A percentile compares a stretch with the other conserved stretches of the same genome.
These are phyloP conservation scores for Posidonia oceanica DNA, from an alignment of 116 monocot genomes.

Conservation along the genomic window DNA sequence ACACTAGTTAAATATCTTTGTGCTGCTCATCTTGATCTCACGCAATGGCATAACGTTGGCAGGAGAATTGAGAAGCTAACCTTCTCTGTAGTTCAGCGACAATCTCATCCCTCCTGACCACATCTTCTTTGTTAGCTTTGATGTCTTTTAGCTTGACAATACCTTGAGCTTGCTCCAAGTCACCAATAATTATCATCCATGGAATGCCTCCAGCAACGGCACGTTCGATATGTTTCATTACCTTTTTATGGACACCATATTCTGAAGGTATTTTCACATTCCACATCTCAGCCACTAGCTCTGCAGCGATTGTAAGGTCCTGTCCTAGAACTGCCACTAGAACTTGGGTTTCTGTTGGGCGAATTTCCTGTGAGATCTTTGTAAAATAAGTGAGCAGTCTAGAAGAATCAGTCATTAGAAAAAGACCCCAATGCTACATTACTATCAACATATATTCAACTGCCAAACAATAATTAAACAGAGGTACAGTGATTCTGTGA, in stretches of 20 bases:
- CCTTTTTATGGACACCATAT: conserved; percentile 55
- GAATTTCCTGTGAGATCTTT: conserved; percentile 33
- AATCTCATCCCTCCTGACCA: conserved; percentile 28
- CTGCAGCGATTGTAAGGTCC: conserved; percentile 58
- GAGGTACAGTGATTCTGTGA: no score
- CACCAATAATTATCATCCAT: conserved; percentile 76
- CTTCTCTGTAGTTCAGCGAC: conserved; percentile 48
- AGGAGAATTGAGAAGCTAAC: conserved; percentile 4
- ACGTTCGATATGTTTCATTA: conserved; percentile 67
- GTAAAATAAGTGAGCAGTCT: neutral
- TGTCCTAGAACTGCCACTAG: conserved; percentile 77
- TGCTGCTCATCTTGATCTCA: neutral
- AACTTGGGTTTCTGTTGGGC: conserved; percentile 89
- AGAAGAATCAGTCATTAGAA: neutral
- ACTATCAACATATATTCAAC: no score
- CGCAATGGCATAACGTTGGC: conserved; percentile 6
- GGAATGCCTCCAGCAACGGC: conserved; percentile 68
- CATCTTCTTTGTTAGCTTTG: conserved; percentile 54
- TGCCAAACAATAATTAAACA: no score
- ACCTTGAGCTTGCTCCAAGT: conserved; percentile 46
- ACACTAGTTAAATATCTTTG: no score
- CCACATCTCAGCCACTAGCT: conserved; percentile 70
- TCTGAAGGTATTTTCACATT: conserved; percentile 68
- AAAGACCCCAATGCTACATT: neutral
- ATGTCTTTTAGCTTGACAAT: conserved; percentile 77